These are phyloP conservation scores for Inosperma sp. DNA, from an alignment of 768 basidiomycete species.

Conservation along the genomic window DNA sequence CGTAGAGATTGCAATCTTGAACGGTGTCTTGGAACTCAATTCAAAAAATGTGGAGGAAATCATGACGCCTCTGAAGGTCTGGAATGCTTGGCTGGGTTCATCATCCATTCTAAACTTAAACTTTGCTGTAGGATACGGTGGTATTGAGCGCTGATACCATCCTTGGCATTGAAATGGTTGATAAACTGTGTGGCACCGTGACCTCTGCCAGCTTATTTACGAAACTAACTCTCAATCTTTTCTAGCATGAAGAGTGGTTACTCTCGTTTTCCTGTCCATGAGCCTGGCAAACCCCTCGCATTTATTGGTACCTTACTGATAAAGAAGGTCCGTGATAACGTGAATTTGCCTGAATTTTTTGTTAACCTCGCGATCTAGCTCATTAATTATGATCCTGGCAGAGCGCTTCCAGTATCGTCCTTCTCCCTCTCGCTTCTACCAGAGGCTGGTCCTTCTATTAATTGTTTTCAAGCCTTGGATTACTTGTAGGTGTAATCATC, in stretches of 20 bases:
- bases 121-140: conserved; percentile 64
- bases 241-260: conserved; percentile 73
- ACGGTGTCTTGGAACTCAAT: conserved; percentile 74
- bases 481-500: conserved; percentile 58
- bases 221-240: not conserved
- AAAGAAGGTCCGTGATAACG: conserved; percentile 8
- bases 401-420: conserved; percentile 63
- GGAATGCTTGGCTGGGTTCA: conserved; percentile 10
- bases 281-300: conserved; percentile 58
- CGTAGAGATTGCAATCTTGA: conserved; percentile 77
- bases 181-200: conserved; percentile 67
- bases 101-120: conserved; percentile 11
- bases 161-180: conserved; percentile 72
- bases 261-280: conserved; percentile 88
- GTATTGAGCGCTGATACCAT: conserved; percentile 72
- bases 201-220: too few species aligned
- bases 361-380: conserved; percentile 44
- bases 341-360: conserved; percentile 26
- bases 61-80: conserved; percentile 76
- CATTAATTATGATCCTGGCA: conserved; percentile 80
- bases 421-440: conserved; percentile 83
- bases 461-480: conserved; percentile 92
- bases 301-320: conserved; percentile 75
- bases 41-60: conserved; percentile 68
- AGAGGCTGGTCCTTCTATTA: conserved; percentile 83